Conservation (phyloP, 352 stramenopile genomes). For the Pythium monospermum region DNA sequence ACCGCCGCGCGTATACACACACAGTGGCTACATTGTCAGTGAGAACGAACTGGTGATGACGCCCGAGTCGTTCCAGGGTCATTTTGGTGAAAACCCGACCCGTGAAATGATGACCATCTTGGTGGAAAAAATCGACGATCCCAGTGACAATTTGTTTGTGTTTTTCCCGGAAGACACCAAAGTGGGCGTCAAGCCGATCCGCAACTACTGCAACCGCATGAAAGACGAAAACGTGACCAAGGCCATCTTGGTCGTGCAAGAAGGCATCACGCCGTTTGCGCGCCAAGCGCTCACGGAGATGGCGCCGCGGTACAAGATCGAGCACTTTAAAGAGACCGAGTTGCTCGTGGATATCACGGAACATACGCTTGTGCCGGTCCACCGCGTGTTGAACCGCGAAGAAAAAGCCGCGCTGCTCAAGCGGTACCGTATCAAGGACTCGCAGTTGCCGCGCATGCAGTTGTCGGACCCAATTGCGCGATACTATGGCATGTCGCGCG, state of each 20-base stretch:
- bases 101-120: conserved; percentile 96
- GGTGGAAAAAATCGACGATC: conserved; percentile 90
- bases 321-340: conserved; percentile 99
- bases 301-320: conserved; percentile 87
- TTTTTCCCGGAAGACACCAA: conserved; percentile 99
- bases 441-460: conserved; percentile 98
- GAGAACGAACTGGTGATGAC: conserved; percentile 96
- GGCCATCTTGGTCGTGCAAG: conserved; percentile 96
- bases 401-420: conserved; percentile 98
- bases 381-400: conserved; percentile 95
- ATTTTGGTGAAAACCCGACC: conserved; percentile 92
- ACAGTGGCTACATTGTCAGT: conserved; percentile 97
- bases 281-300: conserved; percentile 96
- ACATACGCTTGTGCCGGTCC: conserved; percentile 98
- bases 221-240: conserved; percentile 96
- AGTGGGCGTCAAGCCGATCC: conserved; percentile 97
- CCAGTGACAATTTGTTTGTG: conserved; percentile 96
- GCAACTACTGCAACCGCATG: conserved; percentile 95
- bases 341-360: conserved; percentile 99
- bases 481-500: conserved; percentile 95
- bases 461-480: conserved; percentile 97
- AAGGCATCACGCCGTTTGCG: conserved; percentile 96
- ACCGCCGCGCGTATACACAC: conserved; percentile 22
- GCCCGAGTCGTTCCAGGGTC: conserved; percentile 86
- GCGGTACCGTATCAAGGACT: conserved; percentile 98